phyloP scores from a whole-genome alignment of 495 filamentous ascomycete species.

The Neurospora sp. region DNA sequence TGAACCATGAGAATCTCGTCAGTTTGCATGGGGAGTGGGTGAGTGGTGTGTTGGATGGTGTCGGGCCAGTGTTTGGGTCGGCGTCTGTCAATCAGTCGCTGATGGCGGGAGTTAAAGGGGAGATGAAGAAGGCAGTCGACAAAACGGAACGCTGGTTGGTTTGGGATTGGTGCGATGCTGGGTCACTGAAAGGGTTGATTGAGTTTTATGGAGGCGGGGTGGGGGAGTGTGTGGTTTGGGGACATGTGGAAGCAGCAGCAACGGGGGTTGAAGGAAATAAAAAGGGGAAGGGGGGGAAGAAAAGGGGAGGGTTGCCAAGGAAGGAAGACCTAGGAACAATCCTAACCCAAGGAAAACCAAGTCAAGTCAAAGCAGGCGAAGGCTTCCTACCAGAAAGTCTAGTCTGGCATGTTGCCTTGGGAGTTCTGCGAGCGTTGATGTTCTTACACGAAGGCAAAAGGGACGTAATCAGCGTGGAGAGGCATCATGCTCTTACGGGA shows the following conservation, averaged over 20 bases:
- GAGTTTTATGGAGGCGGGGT: background rate
- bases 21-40: constrained; percentile 18
- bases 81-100: background rate
- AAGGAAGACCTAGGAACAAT: background rate
- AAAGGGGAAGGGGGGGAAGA: background rate
- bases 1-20: constrained; percentile 37
- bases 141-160: constrained; percentile 12
- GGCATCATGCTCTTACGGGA: no score
- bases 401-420: constrained; percentile 35
- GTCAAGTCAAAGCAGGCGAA: background rate
- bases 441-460: constrained; percentile 34
- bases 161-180: constrained; percentile 34
- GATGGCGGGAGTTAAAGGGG: background rate
- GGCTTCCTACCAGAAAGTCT: constrained; percentile 31
- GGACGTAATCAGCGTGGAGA: constrained; percentile 10
- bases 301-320: background rate
- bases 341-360: background rate
- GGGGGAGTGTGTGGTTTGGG: background rate
- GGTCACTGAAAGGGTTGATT: constrained; percentile 21
- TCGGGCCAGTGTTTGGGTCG: background rate
- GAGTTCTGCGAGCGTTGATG: constrained; percentile 27
- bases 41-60: background rate
- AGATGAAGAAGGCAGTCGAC: background rate
- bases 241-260: background rate
- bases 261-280: background rate